Evolutionary conservation across 306 rosid species (phyloP).

Genomic region (Prunus padus): DNA sequence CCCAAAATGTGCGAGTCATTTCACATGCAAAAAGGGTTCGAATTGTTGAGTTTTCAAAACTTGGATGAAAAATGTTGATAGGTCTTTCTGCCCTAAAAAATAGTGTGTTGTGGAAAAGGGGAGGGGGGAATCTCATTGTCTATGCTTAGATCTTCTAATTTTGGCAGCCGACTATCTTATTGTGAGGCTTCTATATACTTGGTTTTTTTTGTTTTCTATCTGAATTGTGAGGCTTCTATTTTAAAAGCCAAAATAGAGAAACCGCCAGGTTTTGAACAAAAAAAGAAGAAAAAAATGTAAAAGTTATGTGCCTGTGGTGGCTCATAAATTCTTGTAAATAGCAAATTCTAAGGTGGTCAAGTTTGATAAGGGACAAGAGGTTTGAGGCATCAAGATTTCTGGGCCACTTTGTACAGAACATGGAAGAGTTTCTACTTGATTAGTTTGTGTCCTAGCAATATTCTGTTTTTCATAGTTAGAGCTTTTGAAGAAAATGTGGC

Average conservation of each 20-base stretch:
- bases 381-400: not conserved
- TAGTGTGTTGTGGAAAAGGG: not conserved
- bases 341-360: not conserved
- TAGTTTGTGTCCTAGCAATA: not conserved
- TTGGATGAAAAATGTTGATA: too few species aligned
- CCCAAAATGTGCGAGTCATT: too few species aligned
- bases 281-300: not conserved
- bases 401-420: not conserved
- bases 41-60: too few species aligned
- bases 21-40: too few species aligned
- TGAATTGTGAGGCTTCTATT: conserved; percentile 18
- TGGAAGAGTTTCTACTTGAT: not conserved
- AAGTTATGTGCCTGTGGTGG: not conserved
- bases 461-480: not conserved
- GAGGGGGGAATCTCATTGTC: not conserved
- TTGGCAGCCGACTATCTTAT: conserved; percentile 12
- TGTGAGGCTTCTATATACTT: not conserved
- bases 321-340: not conserved
- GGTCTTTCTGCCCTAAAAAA: not conserved
- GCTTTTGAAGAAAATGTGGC: conserved; percentile 52
- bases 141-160: conserved; percentile 4
- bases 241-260: conserved; percentile 18
- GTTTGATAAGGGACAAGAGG: not conserved
- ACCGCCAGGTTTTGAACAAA: not conserved
- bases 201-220: not conserved